Evolutionary conservation across 2,329 filamentous ascomycete species (phyloP).

Genomic region (Blastomyces parvus): DNA sequence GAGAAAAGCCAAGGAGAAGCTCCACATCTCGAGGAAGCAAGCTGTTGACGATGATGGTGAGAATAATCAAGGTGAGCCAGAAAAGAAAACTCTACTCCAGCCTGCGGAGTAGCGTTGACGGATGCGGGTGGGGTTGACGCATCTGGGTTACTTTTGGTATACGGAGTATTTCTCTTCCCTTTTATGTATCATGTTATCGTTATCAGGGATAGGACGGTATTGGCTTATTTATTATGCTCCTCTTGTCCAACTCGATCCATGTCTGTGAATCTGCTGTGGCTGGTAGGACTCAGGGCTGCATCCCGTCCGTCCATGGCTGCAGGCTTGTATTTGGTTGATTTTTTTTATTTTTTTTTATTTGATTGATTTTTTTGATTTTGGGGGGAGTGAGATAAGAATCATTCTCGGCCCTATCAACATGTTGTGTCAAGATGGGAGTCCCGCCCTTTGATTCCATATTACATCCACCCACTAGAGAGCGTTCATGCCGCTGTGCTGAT

Average conservation of each 20-base stretch:
- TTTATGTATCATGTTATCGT: too few relatives aligned
- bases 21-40: conserved; percentile 13
- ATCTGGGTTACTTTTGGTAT: too few relatives aligned
- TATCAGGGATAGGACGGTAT: too few relatives aligned
- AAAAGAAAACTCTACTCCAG: not conserved
- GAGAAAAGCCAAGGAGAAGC: conserved; percentile 15
- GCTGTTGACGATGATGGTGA: not conserved
- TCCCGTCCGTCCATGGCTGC: too few relatives aligned
- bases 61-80: not conserved
- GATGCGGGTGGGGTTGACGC: too few relatives aligned
- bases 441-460: not conserved
- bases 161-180: too few relatives aligned
- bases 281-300: too few relatives aligned
- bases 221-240: too few relatives aligned
- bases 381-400: not conserved
- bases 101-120: too few relatives aligned
- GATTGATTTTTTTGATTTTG: not conserved
- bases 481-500: not conserved
- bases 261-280: too few relatives aligned
- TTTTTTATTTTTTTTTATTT: not conserved
- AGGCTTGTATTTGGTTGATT: too few relatives aligned
- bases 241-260: too few relatives aligned
- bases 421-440: not conserved
- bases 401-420: not conserved
- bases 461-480: not conserved